Evolutionary conservation across 768 basidiomycete genomes (phyloP).

Genomic region (Auriscalpium microsporum): DNA sequence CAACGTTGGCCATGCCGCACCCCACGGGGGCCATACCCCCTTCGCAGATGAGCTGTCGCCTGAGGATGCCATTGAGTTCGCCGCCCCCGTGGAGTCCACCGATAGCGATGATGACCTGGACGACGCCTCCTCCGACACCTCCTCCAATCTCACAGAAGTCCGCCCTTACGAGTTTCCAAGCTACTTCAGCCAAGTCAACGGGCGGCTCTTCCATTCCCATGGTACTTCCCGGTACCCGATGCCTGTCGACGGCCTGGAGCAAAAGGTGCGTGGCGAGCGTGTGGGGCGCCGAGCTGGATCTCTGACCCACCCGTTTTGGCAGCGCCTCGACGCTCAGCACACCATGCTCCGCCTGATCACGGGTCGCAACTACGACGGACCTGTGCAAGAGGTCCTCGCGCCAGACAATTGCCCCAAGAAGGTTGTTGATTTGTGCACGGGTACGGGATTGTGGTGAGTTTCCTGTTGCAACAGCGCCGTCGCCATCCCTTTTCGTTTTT

Average conservation of each 20-base stretch:
- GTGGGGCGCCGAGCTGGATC: background rate
- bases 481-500: background rate
- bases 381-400: constrained; percentile 45
- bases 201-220: constrained; percentile 63
- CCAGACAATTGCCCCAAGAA: constrained; percentile 32
- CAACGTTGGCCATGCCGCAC: background rate
- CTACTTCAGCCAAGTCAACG: constrained; percentile 51
- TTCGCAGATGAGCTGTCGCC: background rate
- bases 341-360: constrained; percentile 31
- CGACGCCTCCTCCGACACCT: constrained; percentile 32
- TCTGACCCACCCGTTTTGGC: background rate
- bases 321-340: constrained; percentile 12
- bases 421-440: constrained; percentile 70
- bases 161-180: constrained; percentile 44
- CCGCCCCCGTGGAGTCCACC: background rate
- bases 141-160: constrained; percentile 36
- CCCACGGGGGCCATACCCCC: background rate
- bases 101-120: constrained; percentile 14
- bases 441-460: constrained; percentile 63
- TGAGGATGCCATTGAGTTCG: background rate
- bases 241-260: constrained; percentile 65
- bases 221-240: constrained; percentile 57
- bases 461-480: constrained; percentile 14
- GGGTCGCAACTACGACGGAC: constrained; percentile 52
- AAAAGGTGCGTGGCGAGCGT: constrained; percentile 38